phyloP scores from a whole-genome alignment of 2,329 filamentous ascomycete genomes.

The Colletotrichum tamarilloi region DNA sequence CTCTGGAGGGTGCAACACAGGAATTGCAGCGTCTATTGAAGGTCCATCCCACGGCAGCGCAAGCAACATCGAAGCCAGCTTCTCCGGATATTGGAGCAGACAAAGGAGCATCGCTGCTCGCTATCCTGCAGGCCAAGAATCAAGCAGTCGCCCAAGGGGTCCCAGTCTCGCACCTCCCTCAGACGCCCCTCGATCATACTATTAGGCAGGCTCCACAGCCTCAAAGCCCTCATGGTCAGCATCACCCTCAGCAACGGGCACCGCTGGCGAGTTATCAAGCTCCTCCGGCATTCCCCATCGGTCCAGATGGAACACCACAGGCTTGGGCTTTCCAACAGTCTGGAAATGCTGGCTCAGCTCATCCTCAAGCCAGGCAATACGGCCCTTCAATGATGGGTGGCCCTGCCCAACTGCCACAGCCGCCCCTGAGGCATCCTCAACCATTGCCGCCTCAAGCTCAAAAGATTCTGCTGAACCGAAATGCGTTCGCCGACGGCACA shows the following conservation, averaged over 20 bases:
- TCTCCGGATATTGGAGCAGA: constrained; percentile 46
- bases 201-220: constrained; percentile 62
- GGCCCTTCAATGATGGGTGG: neutral
- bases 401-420: constrained; percentile 28
- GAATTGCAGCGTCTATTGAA: constrained; percentile 67
- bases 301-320: constrained; percentile 22
- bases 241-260: constrained; percentile 29
- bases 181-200: constrained; percentile 67
- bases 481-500: constrained; percentile 25
- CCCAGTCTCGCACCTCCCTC: constrained; percentile 47
- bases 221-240: constrained; percentile 67
- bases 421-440: constrained; percentile 52
- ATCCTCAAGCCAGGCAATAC: constrained; percentile 7
- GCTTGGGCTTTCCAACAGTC: constrained; percentile 24
- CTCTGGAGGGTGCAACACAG: constrained; percentile 61
- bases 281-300: constrained; percentile 45
- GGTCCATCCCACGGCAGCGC: constrained; percentile 63
- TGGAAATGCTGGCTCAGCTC: neutral
- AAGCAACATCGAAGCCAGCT: constrained; percentile 54
- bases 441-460: constrained; percentile 67
- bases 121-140: constrained; percentile 58
- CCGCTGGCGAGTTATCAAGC: constrained; percentile 39
- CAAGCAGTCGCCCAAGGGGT: constrained; percentile 33
- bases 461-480: constrained; percentile 37
- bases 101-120: constrained; percentile 64